Conservation (phyloP, 208 protist species). For the Wallacemonas sp. region DNA sequence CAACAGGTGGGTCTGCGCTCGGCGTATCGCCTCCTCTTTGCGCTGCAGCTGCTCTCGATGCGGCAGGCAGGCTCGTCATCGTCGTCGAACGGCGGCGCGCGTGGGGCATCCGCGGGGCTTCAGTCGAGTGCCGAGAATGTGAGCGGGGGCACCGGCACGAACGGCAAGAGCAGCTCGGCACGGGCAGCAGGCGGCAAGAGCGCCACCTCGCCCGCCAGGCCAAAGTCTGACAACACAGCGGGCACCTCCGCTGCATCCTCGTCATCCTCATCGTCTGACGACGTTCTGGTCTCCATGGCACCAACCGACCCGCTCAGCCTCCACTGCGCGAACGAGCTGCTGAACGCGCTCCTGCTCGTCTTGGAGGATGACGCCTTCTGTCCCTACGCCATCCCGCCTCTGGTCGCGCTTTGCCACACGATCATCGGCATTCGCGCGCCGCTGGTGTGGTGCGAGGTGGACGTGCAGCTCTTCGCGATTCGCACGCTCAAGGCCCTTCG, state of each 20-base stretch:
- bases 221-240: neutral
- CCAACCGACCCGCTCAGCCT: constrained; percentile 25
- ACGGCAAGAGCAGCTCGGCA: neutral
- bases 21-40: constrained; percentile 53
- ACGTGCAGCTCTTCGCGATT: constrained; percentile 68
- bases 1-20: constrained; percentile 37
- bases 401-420: constrained; percentile 62
- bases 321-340: constrained; percentile 43
- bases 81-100: neutral
- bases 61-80: neutral
- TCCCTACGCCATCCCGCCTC: constrained; percentile 47
- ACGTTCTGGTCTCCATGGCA: neutral
- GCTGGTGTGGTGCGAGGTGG: constrained; percentile 53
- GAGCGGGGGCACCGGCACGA: neutral
- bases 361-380: constrained; percentile 41
- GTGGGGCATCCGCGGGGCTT: neutral
- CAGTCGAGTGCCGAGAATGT: neutral
- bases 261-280: neutral
- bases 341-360: constrained; percentile 42
- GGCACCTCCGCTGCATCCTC: neutral
- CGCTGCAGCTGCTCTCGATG: constrained; percentile 35
- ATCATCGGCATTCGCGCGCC: constrained; percentile 21
- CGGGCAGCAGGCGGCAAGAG: no score
- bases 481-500: constrained; percentile 34
- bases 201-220: no score